These are phyloP conservation scores for Alternaria postmessia DNA, from an alignment of 2,329 filamentous ascomycete species.

Conservation along the genomic window DNA sequence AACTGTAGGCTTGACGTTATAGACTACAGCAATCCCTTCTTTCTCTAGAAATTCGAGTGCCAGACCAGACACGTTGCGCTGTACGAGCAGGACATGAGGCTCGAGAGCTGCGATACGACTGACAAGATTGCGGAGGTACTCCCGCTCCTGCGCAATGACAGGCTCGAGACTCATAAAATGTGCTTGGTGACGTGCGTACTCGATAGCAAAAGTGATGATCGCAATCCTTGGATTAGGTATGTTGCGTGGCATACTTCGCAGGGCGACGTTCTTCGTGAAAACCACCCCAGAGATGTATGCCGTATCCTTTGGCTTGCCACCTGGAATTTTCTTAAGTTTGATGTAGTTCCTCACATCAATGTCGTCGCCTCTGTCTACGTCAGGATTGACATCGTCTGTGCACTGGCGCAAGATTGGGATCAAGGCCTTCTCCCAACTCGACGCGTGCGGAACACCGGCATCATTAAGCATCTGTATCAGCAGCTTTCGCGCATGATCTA, in stretches of 20 bases:
- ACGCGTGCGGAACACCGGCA: slow-evolving; percentile 72
- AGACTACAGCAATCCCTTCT: slow-evolving; percentile 89
- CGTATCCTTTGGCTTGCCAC: slow-evolving; percentile 87
- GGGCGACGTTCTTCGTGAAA: slow-evolving; percentile 94
- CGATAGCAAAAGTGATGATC: slow-evolving; percentile 92
- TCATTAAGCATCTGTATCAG: slow-evolving; percentile 85
- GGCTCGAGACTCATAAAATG: slow-evolving; percentile 99
- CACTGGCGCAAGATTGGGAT: slow-evolving; percentile 89
- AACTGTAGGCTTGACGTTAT: slow-evolving; percentile 96
- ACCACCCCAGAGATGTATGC: slow-evolving; percentile 97
- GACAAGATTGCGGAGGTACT: slow-evolving; percentile 90
- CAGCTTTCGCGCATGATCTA: slow-evolving; percentile 86
- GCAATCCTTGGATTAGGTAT: slow-evolving; percentile 86
- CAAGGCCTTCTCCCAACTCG: slow-evolving; percentile 88
- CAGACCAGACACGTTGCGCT: slow-evolving; percentile 90
- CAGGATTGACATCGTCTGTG: slow-evolving; percentile 92
- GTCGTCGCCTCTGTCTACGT: slow-evolving; percentile 88
- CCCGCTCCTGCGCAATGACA: slow-evolving; percentile 94
- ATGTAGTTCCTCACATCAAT: slow-evolving; percentile 98
- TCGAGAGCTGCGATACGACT: slow-evolving; percentile 86
- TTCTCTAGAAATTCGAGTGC: slow-evolving; percentile 88
- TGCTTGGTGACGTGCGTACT: slow-evolving; percentile 90
- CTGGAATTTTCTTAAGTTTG: slow-evolving; percentile 95
- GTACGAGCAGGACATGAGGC: slow-evolving; percentile 87
- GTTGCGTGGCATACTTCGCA: slow-evolving; percentile 94